Evolutionary conservation across 2,329 filamentous ascomycete genomes (phyloP).

Genomic region (Fusarium clavum): DNA sequence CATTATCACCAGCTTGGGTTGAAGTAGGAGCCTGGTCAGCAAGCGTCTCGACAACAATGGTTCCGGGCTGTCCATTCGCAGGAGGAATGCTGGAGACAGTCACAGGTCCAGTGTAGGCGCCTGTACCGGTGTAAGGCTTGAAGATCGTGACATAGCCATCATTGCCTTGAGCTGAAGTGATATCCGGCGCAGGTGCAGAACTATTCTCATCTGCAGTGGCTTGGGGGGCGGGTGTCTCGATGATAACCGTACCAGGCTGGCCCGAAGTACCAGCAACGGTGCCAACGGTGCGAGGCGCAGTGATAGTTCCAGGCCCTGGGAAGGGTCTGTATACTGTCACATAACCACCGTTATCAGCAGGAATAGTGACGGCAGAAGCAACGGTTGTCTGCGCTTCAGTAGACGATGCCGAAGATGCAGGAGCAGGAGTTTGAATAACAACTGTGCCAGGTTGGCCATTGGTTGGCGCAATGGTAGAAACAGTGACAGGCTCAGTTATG

Average conservation of each 20-base stretch:
- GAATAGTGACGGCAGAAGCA: conserved; percentile 18
- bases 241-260: conserved; percentile 31
- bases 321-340: conserved; percentile 32
- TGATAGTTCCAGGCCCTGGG: conserved; percentile 30
- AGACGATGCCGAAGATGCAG: background rate
- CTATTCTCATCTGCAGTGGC: background rate
- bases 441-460: conserved; percentile 34
- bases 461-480: conserved; percentile 22
- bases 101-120: conserved; percentile 11
- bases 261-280: conserved; percentile 19
- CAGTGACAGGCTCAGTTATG: conserved; percentile 28
- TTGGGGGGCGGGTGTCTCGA: conserved; percentile 27
- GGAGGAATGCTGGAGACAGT: conserved; percentile 27
- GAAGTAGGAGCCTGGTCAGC: background rate
- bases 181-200: background rate
- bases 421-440: conserved; percentile 28
- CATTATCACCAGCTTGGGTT: background rate
- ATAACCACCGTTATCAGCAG: conserved; percentile 14
- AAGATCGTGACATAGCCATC: conserved; percentile 29
- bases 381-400: background rate
- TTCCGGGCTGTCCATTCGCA: conserved; percentile 20
- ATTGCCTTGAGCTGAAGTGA: conserved; percentile 15
- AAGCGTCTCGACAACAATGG: conserved; percentile 27
- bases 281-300: conserved; percentile 21
- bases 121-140: conserved; percentile 19